These are phyloP conservation scores for Epichloe amarillans DNA, from an alignment of 2,329 filamentous ascomycete genomes.

Conservation along the genomic window DNA sequence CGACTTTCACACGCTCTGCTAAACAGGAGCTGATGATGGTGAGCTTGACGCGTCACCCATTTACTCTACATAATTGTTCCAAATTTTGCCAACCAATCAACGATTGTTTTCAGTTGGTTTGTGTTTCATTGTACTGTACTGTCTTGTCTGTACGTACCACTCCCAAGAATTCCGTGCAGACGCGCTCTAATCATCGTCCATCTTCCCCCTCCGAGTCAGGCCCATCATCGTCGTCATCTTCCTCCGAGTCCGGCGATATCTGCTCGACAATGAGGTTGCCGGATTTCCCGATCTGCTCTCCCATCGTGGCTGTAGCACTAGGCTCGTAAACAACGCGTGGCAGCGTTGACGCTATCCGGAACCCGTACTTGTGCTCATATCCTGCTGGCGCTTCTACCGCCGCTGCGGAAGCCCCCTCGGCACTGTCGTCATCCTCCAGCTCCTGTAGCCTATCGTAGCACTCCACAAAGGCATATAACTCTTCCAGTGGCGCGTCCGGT, in stretches of 20 bases:
- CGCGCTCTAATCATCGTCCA: constrained; percentile 11
- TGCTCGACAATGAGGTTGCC: constrained; percentile 84
- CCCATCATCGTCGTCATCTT: constrained; percentile 15
- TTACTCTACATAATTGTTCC: no score
- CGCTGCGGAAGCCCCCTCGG: neutral
- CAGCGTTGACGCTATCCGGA: constrained; percentile 73
- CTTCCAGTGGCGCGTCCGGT: constrained; percentile 59
- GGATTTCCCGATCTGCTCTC: constrained; percentile 63
- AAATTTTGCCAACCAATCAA: no score
- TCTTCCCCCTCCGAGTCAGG: constrained; percentile 3
- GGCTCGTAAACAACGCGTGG: constrained; percentile 71
- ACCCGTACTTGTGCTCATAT: constrained; percentile 74
- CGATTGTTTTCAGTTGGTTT: no score
- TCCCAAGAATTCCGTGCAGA: neutral
- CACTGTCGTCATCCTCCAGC: constrained; percentile 33
- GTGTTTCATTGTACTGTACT: neutral
- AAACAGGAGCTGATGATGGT: no score
- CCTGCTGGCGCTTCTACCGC: constrained; percentile 6
- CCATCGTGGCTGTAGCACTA: constrained; percentile 50
- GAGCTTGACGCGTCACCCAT: no score
- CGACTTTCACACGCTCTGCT: no score
- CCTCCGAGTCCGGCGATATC: constrained; percentile 20
- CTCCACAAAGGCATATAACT: constrained; percentile 92
- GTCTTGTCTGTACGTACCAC: no score
- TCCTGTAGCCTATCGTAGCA: constrained; percentile 56